These are phyloP conservation scores for Syzygium aromaticum DNA, from an alignment of 345 rosid species.

Conservation along the genomic window DNA sequence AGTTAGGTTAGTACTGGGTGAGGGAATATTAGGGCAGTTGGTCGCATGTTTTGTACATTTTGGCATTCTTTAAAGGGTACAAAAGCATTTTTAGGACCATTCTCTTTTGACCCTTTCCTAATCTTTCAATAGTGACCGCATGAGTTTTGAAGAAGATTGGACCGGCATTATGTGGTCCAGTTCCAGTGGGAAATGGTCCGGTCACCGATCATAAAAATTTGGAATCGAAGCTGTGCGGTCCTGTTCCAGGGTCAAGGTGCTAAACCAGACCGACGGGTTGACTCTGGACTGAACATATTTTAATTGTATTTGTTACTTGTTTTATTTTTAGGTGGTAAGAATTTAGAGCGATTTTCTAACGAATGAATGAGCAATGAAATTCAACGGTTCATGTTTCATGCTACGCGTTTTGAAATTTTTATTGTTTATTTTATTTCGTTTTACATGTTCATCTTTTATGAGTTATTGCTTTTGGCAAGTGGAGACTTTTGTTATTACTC, in stretches of 20 bases:
- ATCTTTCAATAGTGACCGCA: background rate
- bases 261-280: rapidly evolving
- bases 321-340: background rate
- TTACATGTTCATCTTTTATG: rapidly evolving
- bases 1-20: background rate
- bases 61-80: background rate
- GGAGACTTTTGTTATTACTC: background rate
- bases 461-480: background rate
- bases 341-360: background rate
- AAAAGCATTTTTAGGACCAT: background rate
- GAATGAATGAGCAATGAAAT: background rate
- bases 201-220: no score
- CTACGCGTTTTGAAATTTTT: no score
- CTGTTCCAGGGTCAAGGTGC: background rate
- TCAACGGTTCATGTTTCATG: background rate
- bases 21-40: background rate
- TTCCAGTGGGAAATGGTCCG: background rate
- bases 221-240: rapidly evolving
- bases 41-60: background rate
- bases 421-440: no score
- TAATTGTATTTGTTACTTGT: no score
- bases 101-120: background rate
- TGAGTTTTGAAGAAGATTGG: background rate
- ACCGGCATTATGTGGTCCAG: rapidly evolving
- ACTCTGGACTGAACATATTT: background rate